Conservation (phyloP, 2,329 filamentous ascomycete species). For the Ilyonectria robusta region DNA sequence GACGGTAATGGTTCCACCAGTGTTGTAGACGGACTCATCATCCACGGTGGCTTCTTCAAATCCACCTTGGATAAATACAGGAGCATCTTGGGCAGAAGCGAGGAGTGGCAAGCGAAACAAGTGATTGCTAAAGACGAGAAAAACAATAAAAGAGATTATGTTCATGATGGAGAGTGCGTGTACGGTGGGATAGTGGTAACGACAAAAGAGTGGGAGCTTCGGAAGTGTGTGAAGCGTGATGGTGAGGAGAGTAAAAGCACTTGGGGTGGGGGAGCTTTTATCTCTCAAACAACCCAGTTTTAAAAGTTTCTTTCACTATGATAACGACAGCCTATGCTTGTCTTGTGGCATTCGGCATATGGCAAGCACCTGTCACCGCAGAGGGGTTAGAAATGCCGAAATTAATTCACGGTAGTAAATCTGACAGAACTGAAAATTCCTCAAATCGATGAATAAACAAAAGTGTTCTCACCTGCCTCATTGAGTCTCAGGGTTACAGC, state of each 20-base stretch:
- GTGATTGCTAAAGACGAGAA: conserved; percentile 9
- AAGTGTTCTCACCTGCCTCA: background rate
- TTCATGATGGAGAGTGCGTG: conserved; percentile 8
- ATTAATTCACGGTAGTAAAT: background rate
- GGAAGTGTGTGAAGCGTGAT: background rate
- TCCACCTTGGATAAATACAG: conserved; percentile 51
- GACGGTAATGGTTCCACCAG: conserved; percentile 61
- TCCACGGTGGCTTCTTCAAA: conserved; percentile 51
- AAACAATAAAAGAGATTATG: conserved; percentile 9
- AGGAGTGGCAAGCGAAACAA: conserved; percentile 11
- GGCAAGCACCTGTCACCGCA: background rate
- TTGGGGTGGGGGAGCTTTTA: background rate
- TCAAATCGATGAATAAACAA: background rate
- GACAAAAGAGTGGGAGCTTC: background rate
- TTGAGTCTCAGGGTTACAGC: background rate
- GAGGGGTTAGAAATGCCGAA: background rate
- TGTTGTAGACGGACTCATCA: conserved; percentile 56
- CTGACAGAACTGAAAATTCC: background rate
- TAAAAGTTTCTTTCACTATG: background rate
- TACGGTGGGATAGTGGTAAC: background rate
- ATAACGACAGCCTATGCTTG: background rate
- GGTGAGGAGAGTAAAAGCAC: background rate
- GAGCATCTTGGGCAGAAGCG: conserved; percentile 17
- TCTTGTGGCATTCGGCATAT: background rate
- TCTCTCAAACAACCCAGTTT: background rate